phyloP scores from a whole-genome alignment of 768 basidiomycete genomes.

The Tulasnella sp. region DNA sequence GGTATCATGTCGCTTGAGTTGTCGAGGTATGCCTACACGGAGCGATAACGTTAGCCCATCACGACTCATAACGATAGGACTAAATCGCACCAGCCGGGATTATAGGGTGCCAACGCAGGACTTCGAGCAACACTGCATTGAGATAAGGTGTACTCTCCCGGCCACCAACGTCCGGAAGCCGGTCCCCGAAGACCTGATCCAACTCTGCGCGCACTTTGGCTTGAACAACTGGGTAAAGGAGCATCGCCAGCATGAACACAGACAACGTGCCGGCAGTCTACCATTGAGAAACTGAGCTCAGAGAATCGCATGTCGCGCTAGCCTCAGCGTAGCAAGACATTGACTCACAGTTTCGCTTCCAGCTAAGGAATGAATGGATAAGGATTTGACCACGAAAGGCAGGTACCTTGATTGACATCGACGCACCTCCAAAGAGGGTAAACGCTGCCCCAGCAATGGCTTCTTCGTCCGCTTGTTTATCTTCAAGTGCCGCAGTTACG shows the following conservation, averaged over 20 bases:
- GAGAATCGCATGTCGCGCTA: too few species aligned
- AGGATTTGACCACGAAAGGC: too few species aligned
- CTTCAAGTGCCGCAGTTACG: too few species aligned
- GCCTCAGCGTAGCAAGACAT: not conserved
- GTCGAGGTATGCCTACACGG: too few species aligned
- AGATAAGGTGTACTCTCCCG: conserved; percentile 7
- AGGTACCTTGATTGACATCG: too few species aligned
- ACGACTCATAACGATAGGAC: too few species aligned
- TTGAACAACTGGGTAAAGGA: conserved; percentile 13
- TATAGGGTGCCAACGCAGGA: not conserved
- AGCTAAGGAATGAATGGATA: not conserved
- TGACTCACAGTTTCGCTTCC: conserved; percentile 7
- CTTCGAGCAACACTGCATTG: conserved; percentile 2
- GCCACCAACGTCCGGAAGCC: conserved; percentile 11
- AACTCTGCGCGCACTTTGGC: conserved; percentile 10
- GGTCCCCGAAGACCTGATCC: conserved; percentile 14
- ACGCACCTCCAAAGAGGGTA: too few species aligned
- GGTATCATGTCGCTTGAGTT: conserved; percentile 7
- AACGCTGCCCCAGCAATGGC: too few species aligned
- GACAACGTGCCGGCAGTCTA: conserved; percentile 4
- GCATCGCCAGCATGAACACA: conserved; percentile 13
- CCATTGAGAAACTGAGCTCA: not conserved
- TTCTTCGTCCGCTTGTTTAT: too few species aligned
- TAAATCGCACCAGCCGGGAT: not conserved
- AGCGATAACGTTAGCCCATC: too few species aligned